phyloP scores from a whole-genome alignment of 2,329 filamentous ascomycete species.

The Teratosphaeria destructans region DNA sequence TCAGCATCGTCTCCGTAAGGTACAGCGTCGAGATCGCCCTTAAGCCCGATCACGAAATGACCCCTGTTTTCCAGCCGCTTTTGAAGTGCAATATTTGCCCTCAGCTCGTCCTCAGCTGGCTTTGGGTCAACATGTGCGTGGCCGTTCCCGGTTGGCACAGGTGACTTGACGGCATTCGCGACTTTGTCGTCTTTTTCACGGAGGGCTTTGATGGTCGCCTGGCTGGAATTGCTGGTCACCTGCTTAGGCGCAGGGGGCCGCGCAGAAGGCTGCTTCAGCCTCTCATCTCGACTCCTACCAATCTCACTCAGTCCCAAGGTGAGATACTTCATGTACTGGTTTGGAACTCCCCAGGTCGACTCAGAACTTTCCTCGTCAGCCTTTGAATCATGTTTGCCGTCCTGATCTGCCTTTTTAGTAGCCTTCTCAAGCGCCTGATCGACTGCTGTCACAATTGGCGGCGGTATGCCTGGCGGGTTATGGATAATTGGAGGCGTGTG shows the following conservation, averaged over 20 bases:
- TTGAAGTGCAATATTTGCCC: constrained; percentile 51
- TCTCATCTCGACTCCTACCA: constrained; percentile 11
- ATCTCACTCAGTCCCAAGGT: constrained; percentile 35
- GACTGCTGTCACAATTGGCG: constrained; percentile 34
- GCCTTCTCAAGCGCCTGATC: constrained; percentile 36
- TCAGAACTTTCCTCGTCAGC: constrained; percentile 5
- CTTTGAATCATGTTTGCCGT: constrained; percentile 1
- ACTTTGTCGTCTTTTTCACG: neutral
- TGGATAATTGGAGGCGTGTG: constrained; percentile 3
- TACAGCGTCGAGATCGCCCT: constrained; percentile 50
- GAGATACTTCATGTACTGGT: constrained; percentile 41
- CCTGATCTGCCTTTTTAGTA: constrained; percentile 26
- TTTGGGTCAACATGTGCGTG: constrained; percentile 20
- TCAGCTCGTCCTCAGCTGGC: constrained; percentile 37
- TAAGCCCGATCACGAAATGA: constrained; percentile 58
- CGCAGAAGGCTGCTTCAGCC: neutral
- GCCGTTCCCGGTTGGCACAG: neutral
- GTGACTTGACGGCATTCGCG: neutral
- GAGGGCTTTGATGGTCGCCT: constrained; percentile 11
- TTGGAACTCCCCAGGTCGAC: constrained; percentile 33
- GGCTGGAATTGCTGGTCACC: constrained; percentile 10
- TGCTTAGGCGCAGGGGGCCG: constrained; percentile 12
- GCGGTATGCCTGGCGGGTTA: constrained; percentile 32
- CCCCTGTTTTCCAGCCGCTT: constrained; percentile 36
- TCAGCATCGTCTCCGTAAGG: constrained; percentile 33